Conservation (phyloP, 805 yeast genomes). For the Schwanniomyces polymorphus region DNA sequence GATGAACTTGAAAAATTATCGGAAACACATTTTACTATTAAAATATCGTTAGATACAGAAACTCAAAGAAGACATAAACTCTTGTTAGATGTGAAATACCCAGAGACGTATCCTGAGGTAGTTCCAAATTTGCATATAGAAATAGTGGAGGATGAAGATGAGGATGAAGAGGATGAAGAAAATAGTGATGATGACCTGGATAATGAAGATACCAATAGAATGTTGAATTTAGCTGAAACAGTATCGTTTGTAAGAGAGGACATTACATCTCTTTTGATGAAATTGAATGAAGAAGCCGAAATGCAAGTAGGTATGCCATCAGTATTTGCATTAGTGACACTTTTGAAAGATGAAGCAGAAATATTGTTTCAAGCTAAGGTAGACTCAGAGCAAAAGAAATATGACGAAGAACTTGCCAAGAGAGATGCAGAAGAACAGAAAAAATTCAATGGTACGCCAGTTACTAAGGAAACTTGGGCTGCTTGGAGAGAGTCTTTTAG, state of each 20-base stretch:
- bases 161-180: slow-evolving; percentile 10
- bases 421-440: slow-evolving; percentile 83
- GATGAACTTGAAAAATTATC: slow-evolving; percentile 67
- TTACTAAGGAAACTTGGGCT: slow-evolving; percentile 71
- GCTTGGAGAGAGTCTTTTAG: slow-evolving; percentile 76
- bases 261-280: slow-evolving; percentile 35
- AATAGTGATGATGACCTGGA: slow-evolving; percentile 51
- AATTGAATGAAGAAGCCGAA: slow-evolving; percentile 60
- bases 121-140: slow-evolving; percentile 57
- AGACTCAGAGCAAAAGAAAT: slow-evolving; percentile 49
- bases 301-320: slow-evolving; percentile 90
- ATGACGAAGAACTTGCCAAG: slow-evolving; percentile 57
- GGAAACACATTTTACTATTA: slow-evolving; percentile 54
- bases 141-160: slow-evolving; percentile 13
- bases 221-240: slow-evolving; percentile 55
- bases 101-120: slow-evolving; percentile 79
- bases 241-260: slow-evolving; percentile 57
- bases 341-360: slow-evolving; percentile 83
- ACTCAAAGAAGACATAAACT: slow-evolving; percentile 60
- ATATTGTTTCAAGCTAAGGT: slow-evolving; percentile 59
- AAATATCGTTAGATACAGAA: slow-evolving; percentile 65
- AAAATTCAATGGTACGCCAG: slow-evolving; percentile 89
- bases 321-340: slow-evolving; percentile 74
- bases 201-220: slow-evolving; percentile 38
- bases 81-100: slow-evolving; percentile 63